Conservation (phyloP, 176 grass and related monocot species). For the Zoysia japonica region DNA sequence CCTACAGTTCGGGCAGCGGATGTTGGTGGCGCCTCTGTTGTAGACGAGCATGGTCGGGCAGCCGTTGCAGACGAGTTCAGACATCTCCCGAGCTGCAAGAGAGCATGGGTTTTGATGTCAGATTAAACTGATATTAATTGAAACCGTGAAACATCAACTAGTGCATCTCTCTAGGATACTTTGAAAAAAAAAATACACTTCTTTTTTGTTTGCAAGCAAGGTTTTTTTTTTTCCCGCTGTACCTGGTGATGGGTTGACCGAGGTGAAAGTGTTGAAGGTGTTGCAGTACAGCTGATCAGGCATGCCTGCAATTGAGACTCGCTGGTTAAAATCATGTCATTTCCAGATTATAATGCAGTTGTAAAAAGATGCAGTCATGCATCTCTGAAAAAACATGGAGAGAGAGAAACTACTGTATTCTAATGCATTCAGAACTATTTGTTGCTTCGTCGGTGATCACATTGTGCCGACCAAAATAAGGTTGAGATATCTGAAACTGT, state of each 20-base stretch:
- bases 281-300: slow-evolving; percentile 50
- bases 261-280: slow-evolving; percentile 42
- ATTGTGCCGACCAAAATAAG: not conserved
- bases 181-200: not conserved
- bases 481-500: not conserved
- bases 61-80: slow-evolving; percentile 55
- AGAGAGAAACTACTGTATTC: not conserved
- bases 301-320: slow-evolving; percentile 34
- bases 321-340: not conserved
- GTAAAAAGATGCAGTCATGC: not conserved
- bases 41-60: slow-evolving; percentile 56
- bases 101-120: not conserved
- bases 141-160: not conserved
- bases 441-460: not conserved
- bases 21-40: slow-evolving; percentile 42
- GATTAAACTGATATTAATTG: not conserved
- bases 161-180: not conserved
- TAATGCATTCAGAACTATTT: not conserved
- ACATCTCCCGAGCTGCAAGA: slow-evolving; percentile 37
- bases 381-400: not conserved
- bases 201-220: not conserved
- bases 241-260: slow-evolving; percentile 36
- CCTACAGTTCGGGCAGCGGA: slow-evolving; percentile 54
- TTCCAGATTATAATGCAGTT: not conserved
- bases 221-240: not conserved